Conservation (phyloP, 108 stramenopile species). For the Schizochytrium sp. region DNA sequence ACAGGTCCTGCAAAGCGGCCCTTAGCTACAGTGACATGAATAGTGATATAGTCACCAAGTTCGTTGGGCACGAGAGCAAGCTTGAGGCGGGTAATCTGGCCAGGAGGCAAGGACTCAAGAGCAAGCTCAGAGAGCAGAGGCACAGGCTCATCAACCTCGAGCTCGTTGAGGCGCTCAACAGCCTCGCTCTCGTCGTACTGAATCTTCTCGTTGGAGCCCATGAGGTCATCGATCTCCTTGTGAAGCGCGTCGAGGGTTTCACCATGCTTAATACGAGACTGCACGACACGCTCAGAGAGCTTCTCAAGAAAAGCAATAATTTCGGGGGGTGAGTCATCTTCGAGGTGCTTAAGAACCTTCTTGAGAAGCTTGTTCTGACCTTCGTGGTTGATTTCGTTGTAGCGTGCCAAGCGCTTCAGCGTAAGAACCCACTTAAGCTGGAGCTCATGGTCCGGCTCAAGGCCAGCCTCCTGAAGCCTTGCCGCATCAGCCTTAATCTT, state of each 20-base stretch:
- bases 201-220: constrained; percentile 69
- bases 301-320: constrained; percentile 78
- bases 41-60: background rate
- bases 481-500: background rate
- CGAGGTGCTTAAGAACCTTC: constrained; percentile 63
- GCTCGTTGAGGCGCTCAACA: constrained; percentile 63
- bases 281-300: constrained; percentile 76
- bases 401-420: constrained; percentile 40
- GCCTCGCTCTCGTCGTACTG: constrained; percentile 2
- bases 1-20: constrained; percentile 58
- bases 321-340: constrained; percentile 74
- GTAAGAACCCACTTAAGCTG: constrained; percentile 12
- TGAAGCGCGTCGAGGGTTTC: constrained; percentile 80
- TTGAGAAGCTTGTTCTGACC: constrained; percentile 65
- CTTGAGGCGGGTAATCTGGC: constrained; percentile 16
- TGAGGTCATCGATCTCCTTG: constrained; percentile 68
- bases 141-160: constrained; percentile 68
- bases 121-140: constrained; percentile 32
- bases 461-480: background rate
- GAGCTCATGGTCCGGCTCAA: constrained; percentile 5
- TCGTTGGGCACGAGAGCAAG: constrained; percentile 42
- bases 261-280: constrained; percentile 80
- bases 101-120: constrained; percentile 50
- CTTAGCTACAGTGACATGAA: constrained; percentile 61
- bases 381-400: constrained; percentile 58